Evolutionary conservation across 805 yeast species (phyloP).

Genomic region (Cephaloascus albidus): DNA sequence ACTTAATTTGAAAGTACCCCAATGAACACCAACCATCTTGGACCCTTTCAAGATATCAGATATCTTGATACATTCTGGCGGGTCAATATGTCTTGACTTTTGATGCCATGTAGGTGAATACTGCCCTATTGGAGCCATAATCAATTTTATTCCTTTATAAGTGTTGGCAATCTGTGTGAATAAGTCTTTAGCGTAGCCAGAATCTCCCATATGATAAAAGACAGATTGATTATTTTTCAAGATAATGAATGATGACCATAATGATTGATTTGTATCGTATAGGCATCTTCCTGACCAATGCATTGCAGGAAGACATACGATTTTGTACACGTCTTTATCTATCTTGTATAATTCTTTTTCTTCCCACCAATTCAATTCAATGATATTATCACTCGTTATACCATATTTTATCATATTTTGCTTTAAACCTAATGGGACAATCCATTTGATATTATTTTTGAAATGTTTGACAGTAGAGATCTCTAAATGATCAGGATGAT

Average conservation of each 20-base stretch:
- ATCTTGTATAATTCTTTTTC: slow-evolving; percentile 28
- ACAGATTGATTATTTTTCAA: slow-evolving; percentile 59
- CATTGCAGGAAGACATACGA: slow-evolving; percentile 90
- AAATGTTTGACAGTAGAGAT: slow-evolving; percentile 38
- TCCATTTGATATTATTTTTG: slow-evolving; percentile 64
- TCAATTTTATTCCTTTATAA: slow-evolving; percentile 45
- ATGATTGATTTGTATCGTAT: slow-evolving; percentile 68
- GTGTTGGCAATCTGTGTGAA: slow-evolving; percentile 56
- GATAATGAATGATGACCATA: slow-evolving; percentile 86
- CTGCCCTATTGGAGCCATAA: slow-evolving; percentile 88
- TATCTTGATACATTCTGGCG: slow-evolving; percentile 65
- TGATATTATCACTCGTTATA: slow-evolving; percentile 33
- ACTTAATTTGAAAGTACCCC: slow-evolving; percentile 92
- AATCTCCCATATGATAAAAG: slow-evolving; percentile 89
- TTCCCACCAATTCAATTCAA: slow-evolving; percentile 95
- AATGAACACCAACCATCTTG: slow-evolving; percentile 80
- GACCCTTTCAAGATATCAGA: slow-evolving; percentile 52
- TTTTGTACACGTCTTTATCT: slow-evolving; percentile 48
- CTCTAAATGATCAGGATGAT: slow-evolving; percentile 94
- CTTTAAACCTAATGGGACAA: slow-evolving; percentile 78
- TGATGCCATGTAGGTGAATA: slow-evolving; percentile 95
- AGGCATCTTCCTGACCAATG: slow-evolving; percentile 91
- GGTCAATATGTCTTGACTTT: slow-evolving; percentile 78
- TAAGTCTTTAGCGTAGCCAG: slow-evolving; percentile 76
- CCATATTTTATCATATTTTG: slow-evolving; percentile 50